Percentiles rank a stretch among this genome's conserved stretches.
Evolutionary conservation across 495 filamentous ascomycete species (phyloP).

Genomic region (Rostrohypoxylon terebratum): DNA sequence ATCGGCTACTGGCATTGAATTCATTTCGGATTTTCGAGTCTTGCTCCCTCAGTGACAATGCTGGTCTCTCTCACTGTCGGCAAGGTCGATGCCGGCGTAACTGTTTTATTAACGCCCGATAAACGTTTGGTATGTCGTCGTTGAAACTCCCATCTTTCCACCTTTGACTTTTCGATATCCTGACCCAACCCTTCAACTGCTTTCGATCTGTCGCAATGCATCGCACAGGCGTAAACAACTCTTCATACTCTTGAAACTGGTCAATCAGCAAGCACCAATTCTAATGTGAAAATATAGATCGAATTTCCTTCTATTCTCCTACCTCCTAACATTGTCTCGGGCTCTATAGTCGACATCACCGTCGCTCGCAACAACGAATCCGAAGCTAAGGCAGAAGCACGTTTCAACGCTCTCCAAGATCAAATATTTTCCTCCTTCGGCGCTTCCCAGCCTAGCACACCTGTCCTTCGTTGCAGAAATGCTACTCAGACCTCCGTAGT

Average conservation of each 20-base stretch:
- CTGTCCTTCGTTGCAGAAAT: slow-evolving; percentile 89
- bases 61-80: slow-evolving; percentile 97
- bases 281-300: slow-evolving; percentile 71
- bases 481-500: slow-evolving; percentile 97
- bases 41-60: slow-evolving; percentile 65
- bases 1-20: slow-evolving; percentile 7
- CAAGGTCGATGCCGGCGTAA: slow-evolving; percentile 98
- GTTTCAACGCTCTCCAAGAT: slow-evolving; percentile 86
- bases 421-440: slow-evolving; percentile 89
- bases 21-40: slow-evolving; percentile 1
- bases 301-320: slow-evolving; percentile 99
- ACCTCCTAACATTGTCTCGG: slow-evolving; percentile 90
- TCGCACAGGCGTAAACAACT: slow-evolving; percentile 29
- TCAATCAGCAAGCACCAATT: slow-evolving; percentile 12
- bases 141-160: neutral
- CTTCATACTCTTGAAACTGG: neutral
- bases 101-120: slow-evolving; percentile 95
- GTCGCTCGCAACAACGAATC: slow-evolving; percentile 87
- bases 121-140: slow-evolving; percentile 85
- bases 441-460: slow-evolving; percentile 77
- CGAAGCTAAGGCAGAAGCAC: slow-evolving; percentile 75
- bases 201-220: slow-evolving; percentile 26
- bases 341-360: slow-evolving; percentile 97
- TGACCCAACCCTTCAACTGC: neutral
- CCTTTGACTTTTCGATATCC: neutral